Evolutionary conservation across 176 grass and related monocot species (phyloP).

Genomic region (Oryza officinalis): DNA sequence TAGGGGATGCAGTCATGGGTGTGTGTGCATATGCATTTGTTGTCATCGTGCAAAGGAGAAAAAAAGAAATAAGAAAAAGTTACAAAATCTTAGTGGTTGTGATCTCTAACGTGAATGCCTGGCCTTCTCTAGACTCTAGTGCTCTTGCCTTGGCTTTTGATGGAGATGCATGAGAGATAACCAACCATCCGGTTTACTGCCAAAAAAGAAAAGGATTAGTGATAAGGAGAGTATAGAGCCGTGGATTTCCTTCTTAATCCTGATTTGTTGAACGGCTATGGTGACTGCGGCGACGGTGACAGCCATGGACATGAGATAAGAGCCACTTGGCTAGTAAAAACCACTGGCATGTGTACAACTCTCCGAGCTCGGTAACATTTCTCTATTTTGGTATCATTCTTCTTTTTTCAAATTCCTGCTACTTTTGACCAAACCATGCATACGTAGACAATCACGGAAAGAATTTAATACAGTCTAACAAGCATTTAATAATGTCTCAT

Average conservation of each 20-base stretch:
- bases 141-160: not conserved
- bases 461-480: too few relatives aligned
- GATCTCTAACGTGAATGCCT: not conserved
- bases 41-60: not conserved
- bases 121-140: not conserved
- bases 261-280: not conserved
- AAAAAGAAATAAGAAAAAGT: not conserved
- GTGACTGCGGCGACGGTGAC: not conserved
- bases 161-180: not conserved
- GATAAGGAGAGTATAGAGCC: not conserved
- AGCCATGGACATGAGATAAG: not conserved
- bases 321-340: not conserved
- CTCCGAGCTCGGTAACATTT: not conserved
- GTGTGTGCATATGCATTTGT: not conserved
- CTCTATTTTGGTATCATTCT: not conserved
- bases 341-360: not conserved
- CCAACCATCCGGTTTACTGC: not conserved
- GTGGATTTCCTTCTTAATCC: not conserved
- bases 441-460: too few relatives aligned
- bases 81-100: not conserved
- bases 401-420: not conserved
- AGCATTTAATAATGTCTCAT: too few relatives aligned
- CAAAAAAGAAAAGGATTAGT: not conserved
- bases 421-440: not conserved
- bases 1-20: not conserved